Conservation (phyloP, 1,139 yeast species). For the Yamadazyma taylorii region DNA sequence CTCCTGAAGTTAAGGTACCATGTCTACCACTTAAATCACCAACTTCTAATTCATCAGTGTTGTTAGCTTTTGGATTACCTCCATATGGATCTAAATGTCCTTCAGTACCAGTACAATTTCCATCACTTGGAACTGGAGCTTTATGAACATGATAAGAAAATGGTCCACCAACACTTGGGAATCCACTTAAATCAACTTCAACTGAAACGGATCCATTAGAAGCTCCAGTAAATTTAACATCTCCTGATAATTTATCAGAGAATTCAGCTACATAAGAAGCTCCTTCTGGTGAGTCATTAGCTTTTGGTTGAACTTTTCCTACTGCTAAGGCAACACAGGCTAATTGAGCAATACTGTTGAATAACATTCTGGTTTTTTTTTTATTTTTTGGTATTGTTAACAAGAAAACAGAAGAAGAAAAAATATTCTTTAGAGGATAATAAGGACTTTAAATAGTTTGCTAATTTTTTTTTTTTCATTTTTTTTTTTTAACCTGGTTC, state of each 20-base stretch:
- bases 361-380: no score
- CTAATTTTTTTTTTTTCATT: no score
- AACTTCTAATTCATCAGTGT: slow-evolving; percentile 29
- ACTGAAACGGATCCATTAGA: slow-evolving; percentile 35
- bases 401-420: no score
- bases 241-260: slow-evolving; percentile 23
- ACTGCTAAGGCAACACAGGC: slow-evolving; percentile 12
- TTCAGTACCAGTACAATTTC: slow-evolving; percentile 40
- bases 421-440: no score
- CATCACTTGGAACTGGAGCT: slow-evolving; percentile 37
- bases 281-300: slow-evolving; percentile 21
- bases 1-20: slow-evolving; percentile 29
- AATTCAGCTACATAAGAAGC: slow-evolving; percentile 18
- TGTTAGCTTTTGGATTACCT: slow-evolving; percentile 30
- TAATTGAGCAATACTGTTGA: slow-evolving; percentile 10
- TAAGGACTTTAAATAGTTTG: no score
- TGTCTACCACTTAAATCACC: slow-evolving; percentile 48
- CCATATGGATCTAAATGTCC: slow-evolving; percentile 42
- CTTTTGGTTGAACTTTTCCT: slow-evolving; percentile 18
- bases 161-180: slow-evolving; percentile 41
- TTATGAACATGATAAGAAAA: slow-evolving; percentile 45
- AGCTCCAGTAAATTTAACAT: slow-evolving; percentile 31
- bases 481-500: no score
- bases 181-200: slow-evolving; percentile 29
- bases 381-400: slow-evolving; percentile 1